Evolutionary conservation across 257 asterid species (phyloP).

Genomic region (Leptodermis oblonga): DNA sequence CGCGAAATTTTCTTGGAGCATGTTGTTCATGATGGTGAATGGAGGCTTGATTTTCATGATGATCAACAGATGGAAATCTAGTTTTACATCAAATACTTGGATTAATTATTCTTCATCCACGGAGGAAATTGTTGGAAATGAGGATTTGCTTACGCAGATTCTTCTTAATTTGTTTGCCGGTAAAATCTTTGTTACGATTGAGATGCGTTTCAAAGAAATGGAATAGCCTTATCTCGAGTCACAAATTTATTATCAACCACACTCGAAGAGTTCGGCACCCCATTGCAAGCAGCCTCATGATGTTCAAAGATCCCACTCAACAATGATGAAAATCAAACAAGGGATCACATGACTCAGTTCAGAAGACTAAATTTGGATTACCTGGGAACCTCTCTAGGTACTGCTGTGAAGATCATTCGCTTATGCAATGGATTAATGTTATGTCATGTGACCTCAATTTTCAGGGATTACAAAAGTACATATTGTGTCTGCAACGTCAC

Average conservation of each 20-base stretch:
- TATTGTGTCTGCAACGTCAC: slow-evolving; percentile 14
- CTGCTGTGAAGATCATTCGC: neutral
- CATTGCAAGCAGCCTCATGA: neutral
- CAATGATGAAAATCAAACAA: neutral
- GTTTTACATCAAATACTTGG: neutral
- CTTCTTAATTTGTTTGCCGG: slow-evolving; percentile 17
- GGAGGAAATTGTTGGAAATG: neutral
- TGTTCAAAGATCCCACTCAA: neutral
- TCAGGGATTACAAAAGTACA: neutral
- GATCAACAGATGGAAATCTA: too few species aligned
- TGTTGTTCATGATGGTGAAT: slow-evolving; percentile 1
- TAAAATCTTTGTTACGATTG: slow-evolving; percentile 6
- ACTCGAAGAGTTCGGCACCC: neutral
- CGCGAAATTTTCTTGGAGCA: neutral
- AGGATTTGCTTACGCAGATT: slow-evolving; percentile 1
- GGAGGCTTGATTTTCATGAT: too few species aligned
- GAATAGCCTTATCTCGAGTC: slow-evolving; percentile 4
- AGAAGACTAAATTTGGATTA: slow-evolving; percentile 1
- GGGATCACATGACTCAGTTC: neutral
- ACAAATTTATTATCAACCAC: neutral
- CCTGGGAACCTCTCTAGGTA: neutral
- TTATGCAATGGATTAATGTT: slow-evolving; percentile 6
- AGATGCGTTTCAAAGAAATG: slow-evolving; percentile 10
- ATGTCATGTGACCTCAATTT: slow-evolving; percentile 2
- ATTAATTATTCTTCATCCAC: neutral